Evolutionary conservation across 768 basidiomycete species (phyloP), one percentile per base, ranked within the genome.

Genomic region (Mycena metata): DNA sequence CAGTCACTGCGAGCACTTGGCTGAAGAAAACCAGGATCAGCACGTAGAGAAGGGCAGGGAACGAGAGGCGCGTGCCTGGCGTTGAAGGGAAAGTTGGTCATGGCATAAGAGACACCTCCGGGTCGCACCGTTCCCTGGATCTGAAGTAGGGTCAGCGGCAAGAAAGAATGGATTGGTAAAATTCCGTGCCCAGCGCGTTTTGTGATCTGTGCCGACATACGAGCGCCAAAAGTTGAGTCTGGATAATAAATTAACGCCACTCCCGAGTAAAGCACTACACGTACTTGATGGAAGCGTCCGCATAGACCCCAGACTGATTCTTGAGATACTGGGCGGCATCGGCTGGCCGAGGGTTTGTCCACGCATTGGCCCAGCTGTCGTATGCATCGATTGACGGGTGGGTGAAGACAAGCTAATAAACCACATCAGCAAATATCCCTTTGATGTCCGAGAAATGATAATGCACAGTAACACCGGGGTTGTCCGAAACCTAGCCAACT

Each of bases 141-240:
- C 88, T 88, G 67, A 12, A 51, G 12, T 24, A 23, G 17, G 26
- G 8, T 50, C 26, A 58, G 35, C n/a, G 9, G 47, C 21, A 33
- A 50, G 39, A 42, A 69, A 26, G 45, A 15, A 24, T 13, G 45
- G 21, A 2, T 15, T 10, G 9, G 39, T 39, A 15, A 15, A 11
- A 15, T 19, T n/a, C 75, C 83, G n/a, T 74, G 85, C 86, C 74
- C 82, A 89, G 58, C 88, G 85, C 3, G 83, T 84, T 51, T 74
- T 81, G 15, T 80, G 77, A 65, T 89, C 88, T 19, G 79, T 74
- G 12, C 83, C 84, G 24, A 73, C 70, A 67, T 84, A 84, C 0
- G 88, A 84, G 47, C 86, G 80, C 89, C 89, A 90, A 83, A 90
- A 91, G 79, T 90, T 91, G 60, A 86, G 65, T 57, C 87, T 87